Conservation (phyloP, 805 yeast species). For the Lipomyces sp. region DNA sequence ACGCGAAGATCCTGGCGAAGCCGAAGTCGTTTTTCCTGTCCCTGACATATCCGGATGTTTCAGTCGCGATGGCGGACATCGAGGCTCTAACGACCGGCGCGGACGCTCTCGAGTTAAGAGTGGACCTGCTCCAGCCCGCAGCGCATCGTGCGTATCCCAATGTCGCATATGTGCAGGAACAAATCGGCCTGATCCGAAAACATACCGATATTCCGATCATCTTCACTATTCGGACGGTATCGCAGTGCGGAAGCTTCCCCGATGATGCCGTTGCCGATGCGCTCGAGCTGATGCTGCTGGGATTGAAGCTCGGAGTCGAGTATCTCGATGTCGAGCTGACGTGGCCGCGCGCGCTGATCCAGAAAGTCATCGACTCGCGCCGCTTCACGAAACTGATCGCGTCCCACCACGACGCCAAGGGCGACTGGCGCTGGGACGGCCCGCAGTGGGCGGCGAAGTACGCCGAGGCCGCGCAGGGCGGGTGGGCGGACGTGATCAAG, state of each 20-base stretch:
- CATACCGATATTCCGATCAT: conserved; percentile 69
- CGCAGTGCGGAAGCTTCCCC: conserved; percentile 82
- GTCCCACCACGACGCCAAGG: conserved; percentile 74
- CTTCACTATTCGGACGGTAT: conserved; percentile 69
- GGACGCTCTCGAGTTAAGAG: conserved; percentile 79
- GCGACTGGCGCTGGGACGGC: conserved; percentile 58
- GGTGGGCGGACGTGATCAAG: conserved; percentile 69
- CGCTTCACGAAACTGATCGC: conserved; percentile 72
- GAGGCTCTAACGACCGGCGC: conserved; percentile 62
- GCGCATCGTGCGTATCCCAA: conserved; percentile 29
- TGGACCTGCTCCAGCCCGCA: conserved; percentile 53
- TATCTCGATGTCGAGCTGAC: conserved; percentile 77
- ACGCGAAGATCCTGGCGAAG: conserved; percentile 40
- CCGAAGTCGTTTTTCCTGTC: conserved; percentile 63
- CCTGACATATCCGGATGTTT: conserved; percentile 63
- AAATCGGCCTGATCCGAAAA: conserved; percentile 66
- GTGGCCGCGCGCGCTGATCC: conserved; percentile 55
- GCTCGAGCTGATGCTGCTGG: conserved; percentile 53
- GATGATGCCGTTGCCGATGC: conserved; percentile 52
- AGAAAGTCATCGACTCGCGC: conserved; percentile 50
- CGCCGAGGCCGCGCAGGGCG: conserved; percentile 51
- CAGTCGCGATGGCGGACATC: conserved; percentile 45
- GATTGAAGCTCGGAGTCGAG: conserved; percentile 73
- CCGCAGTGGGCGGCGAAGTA: conserved; percentile 74
- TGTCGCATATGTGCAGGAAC: conserved; percentile 61